Evolutionary conservation across 306 rosid species (phyloP), one percentile per base, ranked within the genome.

Genomic region (Mimosa bimucronata): DNA sequence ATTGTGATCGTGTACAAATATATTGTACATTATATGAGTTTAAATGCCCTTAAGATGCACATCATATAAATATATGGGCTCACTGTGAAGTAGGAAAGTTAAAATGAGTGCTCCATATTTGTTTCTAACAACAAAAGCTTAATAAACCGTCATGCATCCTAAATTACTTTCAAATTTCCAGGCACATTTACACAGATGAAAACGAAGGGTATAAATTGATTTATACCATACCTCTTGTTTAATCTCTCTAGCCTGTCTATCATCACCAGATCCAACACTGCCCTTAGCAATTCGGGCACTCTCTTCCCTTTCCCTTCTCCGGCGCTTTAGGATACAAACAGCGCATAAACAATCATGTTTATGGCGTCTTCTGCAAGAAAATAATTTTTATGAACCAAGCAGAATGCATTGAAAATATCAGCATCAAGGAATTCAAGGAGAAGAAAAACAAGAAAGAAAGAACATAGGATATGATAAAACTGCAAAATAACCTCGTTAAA

Each of bases 221-320:
- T 67, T 11, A 68, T 37, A 73, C 28, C 76, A 77, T 83, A 94
- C 98, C 98, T 90, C 96, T 66, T 87, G 89, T 80, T 88, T 88
- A 58, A 57, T 76, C 75, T 85, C 98, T 76, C 79, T 90, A 44
- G 86, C 71, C 76, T 67, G 87, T 77, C 82, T 89, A 71, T 83
- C 89, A 77, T 88, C 88, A 73, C 81, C 77, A 14, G 79, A 77
- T 76, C 90, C 94, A 48, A 34, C 80, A 78, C 41, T 88, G 77
- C 85, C 89, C 78, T 87, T 89, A 21, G 89, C 89, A 71, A 87
- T 83, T 77, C 90, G 89, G 66, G 89, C 98, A 83, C 66, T 90
- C 83, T 91, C 96, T 85, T 92, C 98, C n/a, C 96, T 86, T 88
- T 95, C 98, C 88, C 85, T 92, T 86, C 98, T 92, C 67, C 94